Base-by-base conservation (phyloP, 1,284 basidiomycete species). In the Melanopsichium pennsylvanicum region DNA sequence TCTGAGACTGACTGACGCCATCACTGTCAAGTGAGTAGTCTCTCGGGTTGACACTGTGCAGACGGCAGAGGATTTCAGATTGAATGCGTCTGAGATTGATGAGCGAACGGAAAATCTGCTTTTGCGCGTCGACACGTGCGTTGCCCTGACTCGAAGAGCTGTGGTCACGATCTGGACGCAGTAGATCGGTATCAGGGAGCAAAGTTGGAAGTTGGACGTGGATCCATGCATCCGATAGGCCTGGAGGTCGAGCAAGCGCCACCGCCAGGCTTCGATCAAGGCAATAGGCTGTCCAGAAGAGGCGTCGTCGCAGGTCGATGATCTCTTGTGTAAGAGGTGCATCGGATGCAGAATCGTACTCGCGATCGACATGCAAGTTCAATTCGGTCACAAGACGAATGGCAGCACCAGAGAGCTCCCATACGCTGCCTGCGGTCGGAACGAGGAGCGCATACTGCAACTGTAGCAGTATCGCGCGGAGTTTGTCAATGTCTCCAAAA, bases 231-330 rank as follows among this genome's bases (percentile, higher is more conserved):
- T 70, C 67, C 6, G 67, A 64, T 12, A 70, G 41, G 5, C 61
- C 67, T 2, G 67, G 67, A 1, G 68, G 68, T 13, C 68, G 36
- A 2, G 57, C 68, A 0, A 66, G 50, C 5, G 58, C 68, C 21
- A 61, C 45, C 0, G 68, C 48, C 31, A 70, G 31, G 25, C 57
- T 66, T 13, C 68, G 48, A 43, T 70, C 68, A 12, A 70, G 39
- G 21, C 68, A 66, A 50, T 70, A 70, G 5, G 52, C 49, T 8
- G 68, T 70, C 68, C 68, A 70, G 47, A 70, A 70, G 13, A 70
- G 34, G 2, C 68, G 36, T 2, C 62, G 45, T 32, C 58, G 62
- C 10, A 66, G 48, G n/a, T 70, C 68, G 29, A 66, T 35, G 8
- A 29, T 50, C 31, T 61, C 58, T 4, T 44, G 34, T 5, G 45